phyloP scores from a whole-genome alignment of 2,329 filamentous ascomycete species.

The Xylaria sp. region DNA sequence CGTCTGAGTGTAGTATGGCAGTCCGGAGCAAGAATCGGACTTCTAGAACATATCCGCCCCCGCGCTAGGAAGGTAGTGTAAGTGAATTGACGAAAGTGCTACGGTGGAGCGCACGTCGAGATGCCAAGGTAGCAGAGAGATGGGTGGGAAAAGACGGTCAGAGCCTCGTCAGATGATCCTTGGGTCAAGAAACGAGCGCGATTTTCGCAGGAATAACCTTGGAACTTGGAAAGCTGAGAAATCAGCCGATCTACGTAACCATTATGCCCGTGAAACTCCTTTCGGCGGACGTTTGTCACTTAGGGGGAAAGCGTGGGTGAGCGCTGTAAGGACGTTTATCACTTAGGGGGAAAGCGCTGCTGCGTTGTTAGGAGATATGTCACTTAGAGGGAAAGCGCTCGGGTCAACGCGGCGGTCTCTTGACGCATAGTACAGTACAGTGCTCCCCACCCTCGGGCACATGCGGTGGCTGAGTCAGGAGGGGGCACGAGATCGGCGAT shows the following conservation, averaged over 20 bases:
- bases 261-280: conserved; percentile 22
- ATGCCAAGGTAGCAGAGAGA: not conserved
- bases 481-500: not conserved
- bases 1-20: not conserved
- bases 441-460: not conserved
- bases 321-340: conserved; percentile 26
- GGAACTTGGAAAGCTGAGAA: not conserved
- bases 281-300: conserved; percentile 25
- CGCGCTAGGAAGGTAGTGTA: not conserved
- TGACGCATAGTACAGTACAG: not conserved
- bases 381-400: conserved; percentile 40
- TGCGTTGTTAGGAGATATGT: conserved; percentile 34
- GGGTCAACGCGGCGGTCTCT: conserved; percentile 37
- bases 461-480: conserved; percentile 16
- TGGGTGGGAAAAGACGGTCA: conserved; percentile 9
- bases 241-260: conserved; percentile 19
- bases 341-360: conserved; percentile 36
- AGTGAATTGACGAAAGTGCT: not conserved
- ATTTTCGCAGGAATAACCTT: not conserved
- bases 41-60: not conserved
- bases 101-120: not conserved
- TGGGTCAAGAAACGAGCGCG: not conserved
- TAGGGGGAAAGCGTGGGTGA: conserved; percentile 26
- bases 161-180: conserved; percentile 8
- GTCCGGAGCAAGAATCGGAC: conserved; percentile 7